phyloP scores from a whole-genome alignment of 208 protist species.

The Tritrichomonas musculus region DNA sequence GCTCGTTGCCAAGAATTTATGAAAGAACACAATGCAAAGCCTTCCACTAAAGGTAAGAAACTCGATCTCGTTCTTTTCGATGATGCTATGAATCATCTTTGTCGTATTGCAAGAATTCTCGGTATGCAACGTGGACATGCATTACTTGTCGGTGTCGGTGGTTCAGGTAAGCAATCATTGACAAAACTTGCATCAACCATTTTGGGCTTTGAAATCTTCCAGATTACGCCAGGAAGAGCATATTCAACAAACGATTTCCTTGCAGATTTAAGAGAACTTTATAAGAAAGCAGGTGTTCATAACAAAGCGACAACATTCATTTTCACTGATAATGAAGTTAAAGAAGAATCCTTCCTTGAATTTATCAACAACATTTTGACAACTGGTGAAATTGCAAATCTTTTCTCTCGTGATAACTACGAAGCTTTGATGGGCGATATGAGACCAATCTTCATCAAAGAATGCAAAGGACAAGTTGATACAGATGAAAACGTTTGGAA shows the following conservation, averaged over 20 bases:
- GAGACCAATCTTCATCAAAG: slow-evolving; percentile 79
- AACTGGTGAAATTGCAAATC: slow-evolving; percentile 76
- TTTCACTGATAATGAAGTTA: slow-evolving; percentile 94
- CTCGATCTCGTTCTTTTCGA: slow-evolving; percentile 71
- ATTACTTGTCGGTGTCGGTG: slow-evolving; percentile 68
- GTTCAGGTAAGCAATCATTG: slow-evolving; percentile 64
- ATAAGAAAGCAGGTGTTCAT: slow-evolving; percentile 50
- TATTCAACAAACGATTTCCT: slow-evolving; percentile 60
- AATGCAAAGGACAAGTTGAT: slow-evolving; percentile 70
- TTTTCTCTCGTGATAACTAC: slow-evolving; percentile 90
- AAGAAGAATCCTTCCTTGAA: slow-evolving; percentile 91
- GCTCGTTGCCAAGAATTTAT: slow-evolving; percentile 53
- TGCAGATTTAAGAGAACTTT: slow-evolving; percentile 63
- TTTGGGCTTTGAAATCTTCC: slow-evolving; percentile 57
- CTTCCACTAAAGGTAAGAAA: slow-evolving; percentile 45
- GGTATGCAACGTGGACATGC: slow-evolving; percentile 57
- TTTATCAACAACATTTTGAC: slow-evolving; percentile 87
- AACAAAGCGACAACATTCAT: slow-evolving; percentile 75
- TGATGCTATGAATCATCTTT: slow-evolving; percentile 67
- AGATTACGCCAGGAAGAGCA: slow-evolving; percentile 58
- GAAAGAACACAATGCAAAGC: slow-evolving; percentile 61
- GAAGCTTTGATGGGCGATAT: slow-evolving; percentile 86
- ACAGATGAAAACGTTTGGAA: slow-evolving; percentile 84
- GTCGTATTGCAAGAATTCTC: slow-evolving; percentile 63
- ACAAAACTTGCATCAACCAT: slow-evolving; percentile 65